Percentiles rank a stretch among this genome's conserved stretches.
Conservation (phyloP, 768 basidiomycete species). For the Kwoniella europaea region DNA sequence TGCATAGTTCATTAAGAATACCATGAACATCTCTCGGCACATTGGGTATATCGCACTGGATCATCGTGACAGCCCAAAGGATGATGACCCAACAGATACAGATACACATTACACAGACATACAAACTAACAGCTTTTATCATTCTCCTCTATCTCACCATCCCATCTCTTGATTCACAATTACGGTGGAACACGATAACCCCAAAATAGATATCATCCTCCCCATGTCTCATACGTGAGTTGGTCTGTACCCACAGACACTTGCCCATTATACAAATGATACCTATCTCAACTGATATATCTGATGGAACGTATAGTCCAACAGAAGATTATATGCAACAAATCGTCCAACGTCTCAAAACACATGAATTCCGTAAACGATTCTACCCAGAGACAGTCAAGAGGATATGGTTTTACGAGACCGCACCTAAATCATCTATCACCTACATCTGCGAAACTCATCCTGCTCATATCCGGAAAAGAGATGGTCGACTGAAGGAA, state of each 20-base stretch:
- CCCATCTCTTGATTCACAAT: neutral
- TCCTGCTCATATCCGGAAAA: constrained; percentile 7
- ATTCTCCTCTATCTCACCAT: neutral
- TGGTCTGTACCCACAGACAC: neutral
- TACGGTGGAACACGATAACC: neutral
- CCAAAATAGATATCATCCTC: constrained; percentile 26
- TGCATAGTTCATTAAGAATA: too few species aligned
- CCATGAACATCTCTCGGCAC: too few species aligned
- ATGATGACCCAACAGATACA: too few species aligned
- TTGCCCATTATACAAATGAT: neutral
- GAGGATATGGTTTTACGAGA: constrained; percentile 40
- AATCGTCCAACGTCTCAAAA: constrained; percentile 27
- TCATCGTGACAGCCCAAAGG: too few species aligned
- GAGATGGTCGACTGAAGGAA: constrained; percentile 12
- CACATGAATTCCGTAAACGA: constrained; percentile 32
- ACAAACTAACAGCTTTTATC: neutral
- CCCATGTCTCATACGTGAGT: constrained; percentile 31
- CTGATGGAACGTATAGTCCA: constrained; percentile 1
- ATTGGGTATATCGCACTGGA: too few species aligned
- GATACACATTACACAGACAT: too few species aligned
- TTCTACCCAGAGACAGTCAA: constrained; percentile 25
- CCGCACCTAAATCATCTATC: constrained; percentile 24
- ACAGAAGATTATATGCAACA: constrained; percentile 34
- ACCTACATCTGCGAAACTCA: constrained; percentile 31
- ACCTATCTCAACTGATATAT: neutral